Evolutionary conservation across 495 filamentous ascomycete genomes (phyloP), one percentile per base, ranked within the genome.

Genomic region (Penicillium odoratum): DNA sequence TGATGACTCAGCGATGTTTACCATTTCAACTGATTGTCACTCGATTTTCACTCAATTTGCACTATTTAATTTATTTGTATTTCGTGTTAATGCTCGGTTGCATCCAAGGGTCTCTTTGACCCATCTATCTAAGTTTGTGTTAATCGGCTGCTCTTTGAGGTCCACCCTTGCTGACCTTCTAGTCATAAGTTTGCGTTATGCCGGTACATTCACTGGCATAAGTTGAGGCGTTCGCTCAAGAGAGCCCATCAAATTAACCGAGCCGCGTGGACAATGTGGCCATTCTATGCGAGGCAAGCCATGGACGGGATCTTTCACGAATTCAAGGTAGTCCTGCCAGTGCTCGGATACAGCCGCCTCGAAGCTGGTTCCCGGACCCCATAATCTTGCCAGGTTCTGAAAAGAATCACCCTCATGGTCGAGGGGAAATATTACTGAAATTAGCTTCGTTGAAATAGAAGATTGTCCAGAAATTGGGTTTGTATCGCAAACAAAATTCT

Each of bases 111-210:
- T 40, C 38, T 48, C 25, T 30, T 31, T 7, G 26, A n/a, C 46
- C 46, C 47, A 47, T 51, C 48, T 57, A 44, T 26, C 46, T 47
- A 15, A 21, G 44, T 57, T 57, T 28, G 40, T 44, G 55, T 18
- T 25, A 29, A 29, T 13, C 45, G 45, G 21, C 29, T 7, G 21
- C 26, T 47, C 1, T 21, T 21, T 21, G 21, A 25, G 44, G 25
- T 25, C 33, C 8, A 36, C 8, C 8, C 33, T 11, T 36, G 33
- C 33, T 36, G 11, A 36, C 33, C 33, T 40, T 40, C 46, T 48
- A 48, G 13, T 48, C 46, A 31, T 48, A 48, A 16, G 46, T 48
- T 30, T 31, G 10, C 10, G 46, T 28, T 5, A 48, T 31, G 15
- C 28, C 28, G 7, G 28, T 28, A 31, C 25, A 48, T 2, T 16